Conservation (phyloP, 176 grass and related monocot species). For the Ananas comosus region DNA sequence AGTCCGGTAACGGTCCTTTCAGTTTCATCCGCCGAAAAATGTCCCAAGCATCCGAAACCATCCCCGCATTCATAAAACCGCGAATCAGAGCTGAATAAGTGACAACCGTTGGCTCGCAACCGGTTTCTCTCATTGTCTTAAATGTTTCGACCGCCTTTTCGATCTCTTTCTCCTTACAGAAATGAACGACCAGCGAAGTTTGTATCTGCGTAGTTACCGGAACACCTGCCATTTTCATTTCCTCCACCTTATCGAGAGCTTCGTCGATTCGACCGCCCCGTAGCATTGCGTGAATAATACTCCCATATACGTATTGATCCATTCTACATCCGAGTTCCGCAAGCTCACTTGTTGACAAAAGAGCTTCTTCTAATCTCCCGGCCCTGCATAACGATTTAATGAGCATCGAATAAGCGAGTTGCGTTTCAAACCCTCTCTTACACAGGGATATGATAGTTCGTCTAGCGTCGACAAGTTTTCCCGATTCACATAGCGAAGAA, state of each 20-base stretch:
- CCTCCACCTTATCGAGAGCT: constrained; percentile 51
- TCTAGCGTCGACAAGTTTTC: constrained; percentile 47
- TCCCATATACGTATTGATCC: constrained; percentile 61
- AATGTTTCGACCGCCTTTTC: constrained; percentile 47
- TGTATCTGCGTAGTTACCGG: constrained; percentile 46
- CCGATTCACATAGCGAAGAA: constrained; percentile 55
- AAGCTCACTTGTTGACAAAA: constrained; percentile 34
- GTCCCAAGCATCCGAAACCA: constrained; percentile 69
- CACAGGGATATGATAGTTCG: constrained; percentile 40
- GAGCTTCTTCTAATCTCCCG: constrained; percentile 47
- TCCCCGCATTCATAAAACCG: constrained; percentile 60
- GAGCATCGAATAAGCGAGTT: constrained; percentile 50
- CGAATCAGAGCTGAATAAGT: constrained; percentile 73
- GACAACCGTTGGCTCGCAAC: constrained; percentile 48
- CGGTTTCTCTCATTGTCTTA: constrained; percentile 56
- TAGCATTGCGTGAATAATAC: constrained; percentile 65
- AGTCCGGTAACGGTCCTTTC: constrained; percentile 74
- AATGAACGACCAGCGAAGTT: constrained; percentile 71
- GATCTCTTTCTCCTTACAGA: constrained; percentile 60
- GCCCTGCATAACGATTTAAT: constrained; percentile 68
- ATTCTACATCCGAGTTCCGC: constrained; percentile 43
- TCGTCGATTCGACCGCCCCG: constrained; percentile 45
- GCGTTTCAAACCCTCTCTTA: constrained; percentile 46
- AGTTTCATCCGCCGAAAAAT: constrained; percentile 64
- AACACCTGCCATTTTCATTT: constrained; percentile 60